A percentile compares a stretch with the other conserved stretches of the same genome.
phyloP scores from a whole-genome alignment of 139 green algal genomes.

The Coccomyxa sp. region DNA sequence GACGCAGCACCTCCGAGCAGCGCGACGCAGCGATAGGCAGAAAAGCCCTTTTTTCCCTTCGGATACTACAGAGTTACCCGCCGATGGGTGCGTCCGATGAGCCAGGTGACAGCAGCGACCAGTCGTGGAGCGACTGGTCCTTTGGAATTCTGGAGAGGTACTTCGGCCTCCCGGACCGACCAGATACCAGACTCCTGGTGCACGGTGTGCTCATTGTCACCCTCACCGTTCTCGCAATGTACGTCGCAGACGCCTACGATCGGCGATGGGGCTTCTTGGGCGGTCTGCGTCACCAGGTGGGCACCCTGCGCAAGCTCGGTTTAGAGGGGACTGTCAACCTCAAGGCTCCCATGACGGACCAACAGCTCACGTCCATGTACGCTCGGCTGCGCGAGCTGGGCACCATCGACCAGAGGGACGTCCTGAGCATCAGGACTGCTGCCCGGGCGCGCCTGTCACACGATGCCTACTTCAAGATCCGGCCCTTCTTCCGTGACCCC shows the following conservation, averaged over 20 bases:
- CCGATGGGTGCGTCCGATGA: background rate
- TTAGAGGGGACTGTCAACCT: background rate
- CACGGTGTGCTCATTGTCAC: background rate
- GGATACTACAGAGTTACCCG: background rate
- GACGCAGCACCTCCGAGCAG: background rate
- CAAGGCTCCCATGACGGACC: background rate
- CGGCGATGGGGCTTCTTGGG: background rate
- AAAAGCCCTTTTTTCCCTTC: slow-evolving; percentile 1
- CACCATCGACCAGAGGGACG: background rate
- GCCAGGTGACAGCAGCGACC: background rate
- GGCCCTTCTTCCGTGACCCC: background rate
- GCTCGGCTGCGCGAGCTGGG: background rate
- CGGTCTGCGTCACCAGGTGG: background rate
- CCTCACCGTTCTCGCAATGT: background rate
- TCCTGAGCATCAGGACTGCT: background rate
- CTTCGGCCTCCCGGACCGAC: background rate
- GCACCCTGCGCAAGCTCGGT: background rate
- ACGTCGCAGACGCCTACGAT: background rate
- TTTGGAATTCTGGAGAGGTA: slow-evolving; percentile 1
- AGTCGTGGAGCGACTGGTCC: background rate
- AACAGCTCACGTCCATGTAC: background rate
- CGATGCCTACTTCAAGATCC: background rate
- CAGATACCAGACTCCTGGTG: background rate
- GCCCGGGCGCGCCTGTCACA: background rate
- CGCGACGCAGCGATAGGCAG: background rate